Percentiles rank a stretch among this genome's conserved stretches.
These are phyloP conservation scores for Cryptosporidium andersoni DNA, from an alignment of 169 alveolate genomes.

Conservation along the genomic window DNA sequence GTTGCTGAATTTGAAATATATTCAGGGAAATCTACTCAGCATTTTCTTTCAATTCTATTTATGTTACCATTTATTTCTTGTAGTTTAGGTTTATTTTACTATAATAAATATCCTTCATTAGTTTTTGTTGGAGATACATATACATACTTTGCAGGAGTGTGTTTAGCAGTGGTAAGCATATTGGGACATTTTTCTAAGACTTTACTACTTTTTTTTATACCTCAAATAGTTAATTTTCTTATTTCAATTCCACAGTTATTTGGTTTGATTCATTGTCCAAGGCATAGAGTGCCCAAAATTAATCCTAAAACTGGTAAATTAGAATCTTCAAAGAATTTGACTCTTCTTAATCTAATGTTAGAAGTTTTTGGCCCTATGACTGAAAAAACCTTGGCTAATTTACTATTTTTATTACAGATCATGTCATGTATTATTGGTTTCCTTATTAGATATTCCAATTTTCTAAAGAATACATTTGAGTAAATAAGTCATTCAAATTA, in stretches of 20 bases:
- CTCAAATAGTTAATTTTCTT: constrained; percentile 91
- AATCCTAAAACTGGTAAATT: constrained; percentile 82
- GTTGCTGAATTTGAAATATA: constrained; percentile 55
- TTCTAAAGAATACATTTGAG: constrained; percentile 19
- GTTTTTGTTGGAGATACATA: constrained; percentile 95
- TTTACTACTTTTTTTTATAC: constrained; percentile 87
- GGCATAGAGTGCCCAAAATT: constrained; percentile 91
- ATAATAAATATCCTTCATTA: constrained; percentile 89
- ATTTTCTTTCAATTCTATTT: constrained; percentile 82
- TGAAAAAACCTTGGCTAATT: constrained; percentile 83
- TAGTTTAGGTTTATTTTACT: constrained; percentile 84
- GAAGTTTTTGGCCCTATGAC: constrained; percentile 88
- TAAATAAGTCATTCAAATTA: not conserved
- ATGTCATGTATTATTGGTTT: constrained; percentile 83
- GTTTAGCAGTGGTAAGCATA: constrained; percentile 91
- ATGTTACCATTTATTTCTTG: constrained; percentile 86
- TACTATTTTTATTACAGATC: constrained; percentile 81
- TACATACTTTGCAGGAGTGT: constrained; percentile 92
- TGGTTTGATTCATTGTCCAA: constrained; percentile 88
- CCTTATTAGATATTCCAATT: constrained; percentile 79
- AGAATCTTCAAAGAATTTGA: constrained; percentile 84
- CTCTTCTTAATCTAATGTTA: constrained; percentile 85
- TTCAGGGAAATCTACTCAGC: constrained; percentile 76
- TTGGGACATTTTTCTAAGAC: constrained; percentile 90
- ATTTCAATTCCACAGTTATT: constrained; percentile 89